phyloP scores from a whole-genome alignment of 2,329 filamentous ascomycete species.

The Ophiostoma novo-ulmi region DNA sequence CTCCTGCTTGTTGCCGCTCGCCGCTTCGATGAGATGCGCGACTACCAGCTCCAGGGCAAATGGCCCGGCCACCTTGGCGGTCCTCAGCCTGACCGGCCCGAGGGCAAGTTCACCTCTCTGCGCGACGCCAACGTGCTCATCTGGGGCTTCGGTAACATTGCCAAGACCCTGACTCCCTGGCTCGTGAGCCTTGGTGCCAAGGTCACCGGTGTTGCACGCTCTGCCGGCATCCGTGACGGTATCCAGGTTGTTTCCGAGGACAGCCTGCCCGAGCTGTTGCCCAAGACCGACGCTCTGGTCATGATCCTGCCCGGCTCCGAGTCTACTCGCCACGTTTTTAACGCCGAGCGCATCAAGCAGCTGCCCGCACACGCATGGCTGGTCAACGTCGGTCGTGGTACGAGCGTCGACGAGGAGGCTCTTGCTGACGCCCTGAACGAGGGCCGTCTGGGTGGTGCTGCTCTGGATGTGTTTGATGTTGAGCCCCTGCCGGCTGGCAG shows the following conservation, averaged over 20 bases:
- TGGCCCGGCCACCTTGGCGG: constrained; percentile 46
- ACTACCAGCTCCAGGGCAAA: constrained; percentile 41
- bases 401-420: constrained; percentile 46
- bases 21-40: constrained; percentile 43
- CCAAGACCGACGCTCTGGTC: constrained; percentile 43
- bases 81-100: constrained; percentile 35
- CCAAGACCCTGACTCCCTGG: constrained; percentile 40
- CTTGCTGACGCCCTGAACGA: constrained; percentile 43
- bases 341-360: constrained; percentile 36
- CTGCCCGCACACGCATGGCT: constrained; percentile 39
- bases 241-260: constrained; percentile 41
- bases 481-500: constrained; percentile 42
- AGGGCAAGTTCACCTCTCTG: constrained; percentile 42
- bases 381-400: constrained; percentile 48
- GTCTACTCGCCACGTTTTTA: constrained; percentile 39
- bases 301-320: constrained; percentile 45
- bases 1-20: constrained; percentile 38
- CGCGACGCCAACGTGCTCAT: constrained; percentile 41
- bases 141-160: constrained; percentile 49
- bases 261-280: constrained; percentile 37
- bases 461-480: constrained; percentile 45
- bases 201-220: constrained; percentile 55
- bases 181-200: constrained; percentile 47
- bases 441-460: constrained; percentile 44
- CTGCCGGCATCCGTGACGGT: constrained; percentile 50